Conservation (phyloP, 768 basidiomycete genomes). For the Thelephora ganbajun region DNA sequence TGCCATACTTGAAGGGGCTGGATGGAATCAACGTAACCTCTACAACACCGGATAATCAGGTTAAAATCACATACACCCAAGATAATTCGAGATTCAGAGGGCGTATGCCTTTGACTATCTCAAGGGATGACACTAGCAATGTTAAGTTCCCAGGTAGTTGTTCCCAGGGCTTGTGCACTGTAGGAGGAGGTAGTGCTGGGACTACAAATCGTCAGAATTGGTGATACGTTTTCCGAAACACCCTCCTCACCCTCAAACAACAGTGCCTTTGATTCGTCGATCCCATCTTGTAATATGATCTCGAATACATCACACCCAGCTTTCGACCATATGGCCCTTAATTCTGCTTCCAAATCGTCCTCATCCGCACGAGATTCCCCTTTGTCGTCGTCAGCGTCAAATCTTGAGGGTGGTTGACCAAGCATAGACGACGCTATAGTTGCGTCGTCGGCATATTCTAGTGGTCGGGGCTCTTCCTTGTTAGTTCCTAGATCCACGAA, state of each 20-base stretch:
- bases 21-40: background rate
- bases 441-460: background rate
- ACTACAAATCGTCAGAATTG: constrained; percentile 25
- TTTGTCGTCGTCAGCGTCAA: constrained; percentile 1
- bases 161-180: constrained; percentile 21
- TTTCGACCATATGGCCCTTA: constrained; percentile 6
- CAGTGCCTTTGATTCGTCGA: constrained; percentile 35
- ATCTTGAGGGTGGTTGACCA: constrained; percentile 18
- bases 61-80: constrained; percentile 40
- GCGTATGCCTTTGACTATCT: constrained; percentile 45
- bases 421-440: constrained; percentile 17
- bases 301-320: constrained; percentile 9
- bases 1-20: constrained; percentile 17
- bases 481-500: too few species aligned
- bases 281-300: constrained; percentile 37
- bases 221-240: background rate
- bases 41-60: background rate
- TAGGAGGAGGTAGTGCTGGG: constrained; percentile 41
- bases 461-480: too few species aligned
- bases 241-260: constrained; percentile 44
- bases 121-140: constrained; percentile 14
- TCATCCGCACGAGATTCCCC: constrained; percentile 10
- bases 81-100: constrained; percentile 46
- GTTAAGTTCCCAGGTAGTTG: constrained; percentile 16
- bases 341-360: constrained; percentile 14